These are phyloP conservation scores for Penicillium verhagenii DNA, from an alignment of 495 filamentous ascomycete genomes.

Conservation along the genomic window DNA sequence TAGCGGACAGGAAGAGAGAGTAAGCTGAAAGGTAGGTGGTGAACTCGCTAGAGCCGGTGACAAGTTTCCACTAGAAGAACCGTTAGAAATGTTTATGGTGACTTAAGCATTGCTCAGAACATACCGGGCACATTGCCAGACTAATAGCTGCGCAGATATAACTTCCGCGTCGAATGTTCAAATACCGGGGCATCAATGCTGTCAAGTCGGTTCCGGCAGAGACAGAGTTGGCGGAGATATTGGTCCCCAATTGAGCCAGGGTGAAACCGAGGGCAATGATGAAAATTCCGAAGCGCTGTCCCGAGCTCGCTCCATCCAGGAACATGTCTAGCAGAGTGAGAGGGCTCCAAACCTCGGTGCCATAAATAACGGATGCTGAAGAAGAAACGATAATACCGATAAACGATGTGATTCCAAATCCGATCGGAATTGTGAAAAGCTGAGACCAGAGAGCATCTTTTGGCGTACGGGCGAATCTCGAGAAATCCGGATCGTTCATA, in stretches of 20 bases:
- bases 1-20: slow-evolving; percentile 91
- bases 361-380: slow-evolving; percentile 74
- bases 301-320: slow-evolving; percentile 69
- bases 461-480: slow-evolving; percentile 80
- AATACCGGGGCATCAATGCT: slow-evolving; percentile 78
- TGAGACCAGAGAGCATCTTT: slow-evolving; percentile 87
- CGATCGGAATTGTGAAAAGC: slow-evolving; percentile 78
- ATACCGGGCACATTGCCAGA: slow-evolving; percentile 78
- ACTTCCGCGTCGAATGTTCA: slow-evolving; percentile 88
- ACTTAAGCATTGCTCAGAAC: slow-evolving; percentile 1
- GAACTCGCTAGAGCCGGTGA: slow-evolving; percentile 79
- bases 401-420: slow-evolving; percentile 87
- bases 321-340: slow-evolving; percentile 73
- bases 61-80: slow-evolving; percentile 63
- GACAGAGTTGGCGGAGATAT: slow-evolving; percentile 90
- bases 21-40: slow-evolving; percentile 94
- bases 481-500: slow-evolving; percentile 83
- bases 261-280: slow-evolving; percentile 80
- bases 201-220: slow-evolving; percentile 91
- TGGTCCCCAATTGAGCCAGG: slow-evolving; percentile 87
- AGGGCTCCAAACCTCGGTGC: slow-evolving; percentile 82
- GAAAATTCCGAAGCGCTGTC: slow-evolving; percentile 84
- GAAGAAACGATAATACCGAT: slow-evolving; percentile 94
- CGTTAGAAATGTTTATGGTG: neutral
- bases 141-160: slow-evolving; percentile 85